Evolutionary conservation across 176 grass and related monocot genomes (phyloP).

Genomic region (Cenchrus fungigraminus): DNA sequence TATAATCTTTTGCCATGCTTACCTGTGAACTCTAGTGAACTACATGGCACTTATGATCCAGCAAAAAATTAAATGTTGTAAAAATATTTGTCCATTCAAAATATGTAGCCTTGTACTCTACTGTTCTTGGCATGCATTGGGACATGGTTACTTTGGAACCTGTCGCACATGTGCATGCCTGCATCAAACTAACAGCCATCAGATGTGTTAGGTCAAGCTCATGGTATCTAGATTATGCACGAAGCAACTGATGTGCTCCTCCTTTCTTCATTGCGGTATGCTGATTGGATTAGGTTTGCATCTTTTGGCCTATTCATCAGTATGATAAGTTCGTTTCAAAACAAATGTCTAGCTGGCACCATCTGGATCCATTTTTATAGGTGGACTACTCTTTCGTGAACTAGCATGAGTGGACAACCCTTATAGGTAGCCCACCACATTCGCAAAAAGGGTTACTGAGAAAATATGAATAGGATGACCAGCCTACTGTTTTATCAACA

Average conservation of each 20-base stretch:
- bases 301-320: slow-evolving; percentile 28
- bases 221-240: slow-evolving; percentile 9
- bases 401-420: slow-evolving; percentile 16
- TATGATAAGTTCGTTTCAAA: neutral
- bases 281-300: slow-evolving; percentile 20
- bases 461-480: slow-evolving; percentile 23
- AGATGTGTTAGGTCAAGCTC: slow-evolving; percentile 11
- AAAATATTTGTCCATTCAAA: neutral
- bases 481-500: neutral
- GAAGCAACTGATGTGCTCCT: slow-evolving; percentile 6
- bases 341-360: slow-evolving; percentile 2
- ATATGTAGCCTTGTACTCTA: slow-evolving; percentile 3
- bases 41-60: slow-evolving; percentile 6
- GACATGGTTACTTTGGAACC: slow-evolving; percentile 31
- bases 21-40: slow-evolving; percentile 3
- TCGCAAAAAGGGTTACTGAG: neutral
- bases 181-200: slow-evolving; percentile 19
- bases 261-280: slow-evolving; percentile 18
- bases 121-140: slow-evolving; percentile 25
- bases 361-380: neutral
- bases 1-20: neutral
- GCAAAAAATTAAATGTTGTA: neutral
- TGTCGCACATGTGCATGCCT: slow-evolving; percentile 4
- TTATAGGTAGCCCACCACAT: neutral
- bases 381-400: neutral